A percentile compares a stretch with the other conserved stretches of the same genome.
Evolutionary conservation across 169 alveolate species (phyloP).

Genomic region (Plasmodium cynomolgi): DNA sequence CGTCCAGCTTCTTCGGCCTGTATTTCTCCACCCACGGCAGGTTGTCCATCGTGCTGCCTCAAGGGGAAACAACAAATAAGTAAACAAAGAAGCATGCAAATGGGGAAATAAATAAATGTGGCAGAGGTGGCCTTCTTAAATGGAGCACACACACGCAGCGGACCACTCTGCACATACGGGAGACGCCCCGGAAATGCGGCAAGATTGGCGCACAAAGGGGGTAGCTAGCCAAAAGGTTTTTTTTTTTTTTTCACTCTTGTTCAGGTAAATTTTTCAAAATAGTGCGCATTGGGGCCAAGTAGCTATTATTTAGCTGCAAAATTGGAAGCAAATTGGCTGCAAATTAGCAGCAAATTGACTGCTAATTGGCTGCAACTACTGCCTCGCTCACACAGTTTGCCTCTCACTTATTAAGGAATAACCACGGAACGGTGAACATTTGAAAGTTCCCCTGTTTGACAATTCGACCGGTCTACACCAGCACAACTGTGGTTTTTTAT

Average conservation of each 20-base stretch:
- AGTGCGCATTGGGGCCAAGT: background rate
- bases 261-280: background rate
- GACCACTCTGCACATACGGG: background rate
- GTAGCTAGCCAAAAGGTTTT: background rate
- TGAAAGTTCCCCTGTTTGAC: background rate
- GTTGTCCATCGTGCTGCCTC: slow-evolving; percentile 69
- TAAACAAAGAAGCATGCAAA: background rate
- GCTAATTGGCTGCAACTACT: background rate
- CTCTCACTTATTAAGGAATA: background rate
- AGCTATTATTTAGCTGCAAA: background rate
- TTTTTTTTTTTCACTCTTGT: background rate
- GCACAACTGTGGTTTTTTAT: background rate
- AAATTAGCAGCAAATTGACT: too few relatives aligned
- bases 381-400: background rate
- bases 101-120: background rate
- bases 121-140: background rate
- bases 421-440: background rate
- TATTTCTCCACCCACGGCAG: slow-evolving; percentile 90
- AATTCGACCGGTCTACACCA: background rate
- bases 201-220: background rate
- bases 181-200: background rate
- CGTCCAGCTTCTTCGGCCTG: slow-evolving; percentile 86
- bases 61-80: background rate
- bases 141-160: background rate
- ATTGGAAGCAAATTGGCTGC: too few relatives aligned